A percentile compares a stretch with the other conserved stretches of the same genome.
phyloP scores from a whole-genome alignment of 164 flowering plant species.

The Vitis rotundifolia region DNA sequence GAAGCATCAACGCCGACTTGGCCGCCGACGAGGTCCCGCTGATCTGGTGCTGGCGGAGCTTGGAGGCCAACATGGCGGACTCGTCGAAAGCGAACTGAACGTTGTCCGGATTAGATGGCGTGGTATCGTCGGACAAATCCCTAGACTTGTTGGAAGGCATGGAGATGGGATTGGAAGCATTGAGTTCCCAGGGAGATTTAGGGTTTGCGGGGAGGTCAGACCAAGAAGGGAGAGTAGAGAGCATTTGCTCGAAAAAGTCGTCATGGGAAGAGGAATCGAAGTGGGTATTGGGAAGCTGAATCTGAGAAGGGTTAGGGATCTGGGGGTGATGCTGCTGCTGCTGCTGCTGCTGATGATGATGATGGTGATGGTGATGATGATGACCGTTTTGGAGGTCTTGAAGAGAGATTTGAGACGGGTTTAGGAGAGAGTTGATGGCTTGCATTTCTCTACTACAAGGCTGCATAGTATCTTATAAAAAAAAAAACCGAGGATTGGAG shows the following conservation, averaged over 20 bases:
- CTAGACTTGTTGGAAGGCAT: slow-evolving; percentile 2
- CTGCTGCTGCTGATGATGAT: slow-evolving; percentile 26
- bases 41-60: slow-evolving; percentile 75
- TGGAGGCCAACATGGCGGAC: slow-evolving; percentile 52
- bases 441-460: slow-evolving; percentile 38
- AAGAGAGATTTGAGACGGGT: slow-evolving; percentile 37
- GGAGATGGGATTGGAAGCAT: slow-evolving; percentile 17
- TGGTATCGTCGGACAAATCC: slow-evolving; percentile 28
- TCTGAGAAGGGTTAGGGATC: slow-evolving; percentile 1
- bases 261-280: slow-evolving; percentile 53
- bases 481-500: neutral
- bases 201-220: slow-evolving; percentile 30
- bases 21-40: slow-evolving; percentile 21
- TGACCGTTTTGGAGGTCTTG: slow-evolving; percentile 34
- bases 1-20: slow-evolving; percentile 8
- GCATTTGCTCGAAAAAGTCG: slow-evolving; percentile 86
- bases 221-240: slow-evolving; percentile 57
- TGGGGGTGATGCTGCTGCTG: slow-evolving; percentile 7
- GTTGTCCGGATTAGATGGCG: slow-evolving; percentile 14
- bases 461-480: slow-evolving; percentile 15
- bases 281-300: slow-evolving; percentile 4
- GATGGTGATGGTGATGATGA: slow-evolving; percentile 10
- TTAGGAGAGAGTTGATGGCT: slow-evolving; percentile 29
- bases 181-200: slow-evolving; percentile 40
- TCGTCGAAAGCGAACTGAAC: slow-evolving; percentile 36